Percentiles rank a stretch among this genome's conserved stretches.
phyloP scores from a whole-genome alignment of 495 filamentous ascomycete genomes.

The Penicillium steckii region DNA sequence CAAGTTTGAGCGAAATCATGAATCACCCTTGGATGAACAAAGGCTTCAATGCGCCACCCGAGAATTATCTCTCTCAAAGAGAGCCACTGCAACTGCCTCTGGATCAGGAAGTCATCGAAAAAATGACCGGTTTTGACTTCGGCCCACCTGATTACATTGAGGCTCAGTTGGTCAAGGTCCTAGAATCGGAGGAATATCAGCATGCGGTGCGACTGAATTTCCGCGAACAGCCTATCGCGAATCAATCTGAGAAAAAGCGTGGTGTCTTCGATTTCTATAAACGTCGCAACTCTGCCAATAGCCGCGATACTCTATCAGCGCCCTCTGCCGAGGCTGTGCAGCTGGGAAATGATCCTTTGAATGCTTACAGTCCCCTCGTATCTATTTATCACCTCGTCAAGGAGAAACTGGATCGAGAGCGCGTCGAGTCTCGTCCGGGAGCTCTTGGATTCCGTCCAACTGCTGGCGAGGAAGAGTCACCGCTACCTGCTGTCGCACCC shows the following conservation, averaged over 20 bases:
- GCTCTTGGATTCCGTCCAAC: slow-evolving; percentile 54
- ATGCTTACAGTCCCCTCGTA: slow-evolving; percentile 88
- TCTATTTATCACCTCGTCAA: slow-evolving; percentile 95
- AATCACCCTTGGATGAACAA: slow-evolving; percentile 98
- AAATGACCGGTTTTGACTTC: slow-evolving; percentile 99
- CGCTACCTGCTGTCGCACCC: slow-evolving; percentile 72
- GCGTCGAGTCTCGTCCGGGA: slow-evolving; percentile 59
- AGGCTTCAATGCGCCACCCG: slow-evolving; percentile 79
- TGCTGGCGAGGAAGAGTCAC: slow-evolving; percentile 60
- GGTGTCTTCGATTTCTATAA: slow-evolving; percentile 98
- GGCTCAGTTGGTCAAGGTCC: slow-evolving; percentile 73
- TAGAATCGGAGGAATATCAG: slow-evolving; percentile 92
- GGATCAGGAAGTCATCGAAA: slow-evolving; percentile 77
- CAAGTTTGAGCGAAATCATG: slow-evolving; percentile 88
- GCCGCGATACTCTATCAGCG: slow-evolving; percentile 84
- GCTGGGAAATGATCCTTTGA: slow-evolving; percentile 82
- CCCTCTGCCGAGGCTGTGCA: slow-evolving; percentile 81
- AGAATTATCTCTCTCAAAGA: slow-evolving; percentile 82
- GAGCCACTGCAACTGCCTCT: slow-evolving; percentile 85
- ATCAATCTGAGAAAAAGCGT: slow-evolving; percentile 79
- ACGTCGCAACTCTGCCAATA: slow-evolving; percentile 78
- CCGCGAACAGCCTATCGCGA: slow-evolving; percentile 61
- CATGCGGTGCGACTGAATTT: slow-evolving; percentile 67
- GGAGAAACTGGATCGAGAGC: slow-evolving; percentile 89
- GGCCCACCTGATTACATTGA: slow-evolving; percentile 80